phyloP scores from a whole-genome alignment of 495 filamentous ascomycete species.

The Penicillium chermesinum region DNA sequence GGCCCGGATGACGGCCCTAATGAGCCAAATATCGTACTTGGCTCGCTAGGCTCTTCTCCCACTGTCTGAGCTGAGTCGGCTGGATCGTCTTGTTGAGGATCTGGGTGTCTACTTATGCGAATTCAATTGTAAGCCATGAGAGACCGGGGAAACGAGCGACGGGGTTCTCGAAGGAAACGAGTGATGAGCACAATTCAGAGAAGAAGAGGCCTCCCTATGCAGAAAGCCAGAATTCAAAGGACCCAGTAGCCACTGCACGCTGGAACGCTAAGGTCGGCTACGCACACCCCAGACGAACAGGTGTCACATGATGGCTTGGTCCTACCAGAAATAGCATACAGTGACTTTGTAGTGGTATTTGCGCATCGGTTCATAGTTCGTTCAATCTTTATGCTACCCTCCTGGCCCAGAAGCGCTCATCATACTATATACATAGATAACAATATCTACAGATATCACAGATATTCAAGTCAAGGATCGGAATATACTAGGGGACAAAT shows the following conservation, averaged over 20 bases:
- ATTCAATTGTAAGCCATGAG: too few species aligned
- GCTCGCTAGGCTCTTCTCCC: neutral
- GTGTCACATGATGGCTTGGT: slow-evolving; percentile 23
- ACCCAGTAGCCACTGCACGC: slow-evolving; percentile 2
- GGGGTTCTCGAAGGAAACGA: too few species aligned
- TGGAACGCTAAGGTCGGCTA: slow-evolving; percentile 11
- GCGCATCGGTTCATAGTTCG: too few species aligned
- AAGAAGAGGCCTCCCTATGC: slow-evolving; percentile 4
- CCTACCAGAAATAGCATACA: slow-evolving; percentile 19
- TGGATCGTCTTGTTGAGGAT: neutral
- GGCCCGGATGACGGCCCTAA: neutral
- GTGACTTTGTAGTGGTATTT: too few species aligned
- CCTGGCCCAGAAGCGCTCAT: too few species aligned
- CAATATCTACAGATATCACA: too few species aligned
- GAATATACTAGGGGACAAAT: too few species aligned
- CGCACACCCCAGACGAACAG: neutral
- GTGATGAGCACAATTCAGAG: neutral
- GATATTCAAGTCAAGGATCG: too few species aligned
- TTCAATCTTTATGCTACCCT: too few species aligned
- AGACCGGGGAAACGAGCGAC: slow-evolving; percentile 12
- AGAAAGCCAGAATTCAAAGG: slow-evolving; percentile 15
- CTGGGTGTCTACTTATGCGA: neutral
- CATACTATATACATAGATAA: too few species aligned
- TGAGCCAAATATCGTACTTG: neutral
- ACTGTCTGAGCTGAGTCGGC: neutral